Percentiles rank a stretch among this genome's conserved stretches.
phyloP scores from a whole-genome alignment of 2,329 filamentous ascomycete genomes.

The Fusarium humuli region DNA sequence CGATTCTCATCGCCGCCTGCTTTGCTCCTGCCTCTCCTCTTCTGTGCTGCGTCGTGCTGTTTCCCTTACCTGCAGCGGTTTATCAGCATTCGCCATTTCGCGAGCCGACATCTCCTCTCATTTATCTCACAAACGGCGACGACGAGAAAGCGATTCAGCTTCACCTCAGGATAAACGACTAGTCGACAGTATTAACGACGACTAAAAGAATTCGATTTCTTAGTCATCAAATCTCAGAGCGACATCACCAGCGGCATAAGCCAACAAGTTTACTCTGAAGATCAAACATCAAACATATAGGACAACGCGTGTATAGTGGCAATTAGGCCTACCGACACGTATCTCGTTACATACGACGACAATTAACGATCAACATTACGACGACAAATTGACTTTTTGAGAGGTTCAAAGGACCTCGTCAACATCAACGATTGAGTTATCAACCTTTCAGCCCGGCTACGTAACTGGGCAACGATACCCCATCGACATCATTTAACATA shows the following conservation, averaged over 20 bases:
- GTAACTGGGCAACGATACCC: constrained; percentile 29
- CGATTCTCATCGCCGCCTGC: constrained; percentile 46
- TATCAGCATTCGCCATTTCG: constrained; percentile 40
- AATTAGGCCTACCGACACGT: constrained; percentile 46
- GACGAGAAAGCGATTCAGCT: constrained; percentile 25
- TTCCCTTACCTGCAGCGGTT: constrained; percentile 29
- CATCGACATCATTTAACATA: constrained; percentile 1
- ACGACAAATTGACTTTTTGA: constrained; percentile 28
- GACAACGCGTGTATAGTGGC: constrained; percentile 43
- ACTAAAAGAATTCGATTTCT: constrained; percentile 14
- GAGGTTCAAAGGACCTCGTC: constrained; percentile 26
- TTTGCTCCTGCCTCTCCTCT: constrained; percentile 40
- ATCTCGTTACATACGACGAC: constrained; percentile 45
- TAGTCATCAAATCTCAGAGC: constrained; percentile 28
- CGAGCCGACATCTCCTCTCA: constrained; percentile 41
- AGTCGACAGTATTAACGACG: constrained; percentile 25
- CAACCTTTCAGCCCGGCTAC: constrained; percentile 14
- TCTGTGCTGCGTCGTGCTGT: constrained; percentile 22
- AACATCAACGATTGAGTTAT: constrained; percentile 37
- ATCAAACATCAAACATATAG: constrained; percentile 32
- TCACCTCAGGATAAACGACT: constrained; percentile 18
- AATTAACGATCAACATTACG: constrained; percentile 43
- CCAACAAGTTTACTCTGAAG: constrained; percentile 33
- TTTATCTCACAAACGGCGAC: constrained; percentile 35
- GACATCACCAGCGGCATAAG: constrained; percentile 23